These are phyloP conservation scores for Daldinia sp. DNA, from an alignment of 2,329 filamentous ascomycete genomes.

Conservation along the genomic window DNA sequence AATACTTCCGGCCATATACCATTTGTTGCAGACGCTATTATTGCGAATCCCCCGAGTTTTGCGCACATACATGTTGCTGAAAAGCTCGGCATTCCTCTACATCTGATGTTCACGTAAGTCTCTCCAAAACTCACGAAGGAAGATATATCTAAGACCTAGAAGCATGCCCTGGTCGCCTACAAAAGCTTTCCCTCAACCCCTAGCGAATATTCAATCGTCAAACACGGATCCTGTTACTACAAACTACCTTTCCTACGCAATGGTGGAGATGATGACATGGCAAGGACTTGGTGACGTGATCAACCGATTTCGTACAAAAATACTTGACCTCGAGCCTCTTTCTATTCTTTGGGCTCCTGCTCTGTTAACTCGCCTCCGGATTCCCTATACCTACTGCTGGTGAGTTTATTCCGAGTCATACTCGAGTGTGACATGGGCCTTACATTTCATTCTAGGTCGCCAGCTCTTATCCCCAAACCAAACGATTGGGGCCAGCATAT, in stretches of 20 bases:
- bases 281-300: slow-evolving; percentile 91
- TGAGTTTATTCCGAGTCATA: slow-evolving; percentile 41
- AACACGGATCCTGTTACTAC: slow-evolving; percentile 73
- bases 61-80: slow-evolving; percentile 72
- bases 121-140: background rate
- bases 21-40: slow-evolving; percentile 48
- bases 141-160: slow-evolving; percentile 21
- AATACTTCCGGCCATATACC: slow-evolving; percentile 38
- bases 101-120: slow-evolving; percentile 76
- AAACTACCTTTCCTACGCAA: slow-evolving; percentile 83
- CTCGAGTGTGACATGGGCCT: background rate
- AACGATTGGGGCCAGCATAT: slow-evolving; percentile 63
- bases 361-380: slow-evolving; percentile 75
- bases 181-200: slow-evolving; percentile 82
- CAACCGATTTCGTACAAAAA: slow-evolving; percentile 81
- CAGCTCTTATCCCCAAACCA: slow-evolving; percentile 59
- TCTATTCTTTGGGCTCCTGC: slow-evolving; percentile 85
- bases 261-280: slow-evolving; percentile 94
- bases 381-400: slow-evolving; percentile 95
- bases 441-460: slow-evolving; percentile 42
- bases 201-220: slow-evolving; percentile 76
- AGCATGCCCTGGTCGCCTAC: slow-evolving; percentile 89
- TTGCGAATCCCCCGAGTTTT: slow-evolving; percentile 71
- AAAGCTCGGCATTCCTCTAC: slow-evolving; percentile 69
- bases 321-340: slow-evolving; percentile 74